A percentile compares a stretch with the other conserved stretches of the same genome.
Evolutionary conservation across 225 moss, liverwort and hornwort species (phyloP).

Genomic region (Sphagnum contortum): DNA sequence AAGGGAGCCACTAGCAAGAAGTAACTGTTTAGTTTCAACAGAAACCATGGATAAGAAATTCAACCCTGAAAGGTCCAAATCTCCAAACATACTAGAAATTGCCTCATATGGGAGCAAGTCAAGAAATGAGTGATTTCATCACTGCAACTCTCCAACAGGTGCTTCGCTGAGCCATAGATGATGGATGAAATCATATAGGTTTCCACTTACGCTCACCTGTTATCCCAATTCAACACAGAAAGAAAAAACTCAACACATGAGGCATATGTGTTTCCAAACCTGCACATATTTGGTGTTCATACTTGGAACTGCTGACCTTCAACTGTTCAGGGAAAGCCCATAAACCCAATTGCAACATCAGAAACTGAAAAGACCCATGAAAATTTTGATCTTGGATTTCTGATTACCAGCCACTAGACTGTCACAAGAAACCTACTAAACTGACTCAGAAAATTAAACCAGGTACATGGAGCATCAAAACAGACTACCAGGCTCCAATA

Average conservation of each 20-base stretch:
- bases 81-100: too few relatives aligned
- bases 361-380: not conserved
- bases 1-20: too few relatives aligned
- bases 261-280: too few relatives aligned
- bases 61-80: too few relatives aligned
- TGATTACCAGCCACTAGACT: not conserved
- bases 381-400: not conserved
- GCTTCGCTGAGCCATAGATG: conserved; percentile 94
- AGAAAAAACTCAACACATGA: not conserved
- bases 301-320: too few relatives aligned
- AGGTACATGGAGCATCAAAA: not conserved
- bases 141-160: conserved; percentile 82
- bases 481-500: not conserved
- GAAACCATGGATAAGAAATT: too few relatives aligned
- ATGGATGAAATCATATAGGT: conserved; percentile 91
- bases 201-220: conserved; percentile 89
- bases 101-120: too few relatives aligned
- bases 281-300: too few relatives aligned
- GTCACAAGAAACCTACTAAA: not conserved
- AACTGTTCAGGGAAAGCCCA: too few relatives aligned
- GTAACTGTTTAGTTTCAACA: too few relatives aligned
- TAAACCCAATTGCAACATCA: too few relatives aligned
- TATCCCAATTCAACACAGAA: not conserved
- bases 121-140: too few relatives aligned
- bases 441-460: not conserved